Base-by-base conservation (phyloP, 2,329 filamentous ascomycete species). In the Tolypocladium pustulatum region DNA sequence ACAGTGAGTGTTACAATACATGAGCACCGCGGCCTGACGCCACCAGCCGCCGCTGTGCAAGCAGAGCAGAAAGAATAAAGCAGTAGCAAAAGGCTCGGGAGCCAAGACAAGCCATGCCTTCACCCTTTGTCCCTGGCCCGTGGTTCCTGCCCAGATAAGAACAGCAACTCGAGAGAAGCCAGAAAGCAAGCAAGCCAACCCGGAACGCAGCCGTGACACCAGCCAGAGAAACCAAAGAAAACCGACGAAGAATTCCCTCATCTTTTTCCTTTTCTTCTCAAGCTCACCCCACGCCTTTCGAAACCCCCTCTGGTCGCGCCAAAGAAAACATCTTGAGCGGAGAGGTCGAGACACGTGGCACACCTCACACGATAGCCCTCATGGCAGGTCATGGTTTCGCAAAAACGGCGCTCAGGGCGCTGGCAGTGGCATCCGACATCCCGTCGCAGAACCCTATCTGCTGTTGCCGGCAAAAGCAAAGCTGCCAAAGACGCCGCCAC, bases 401-500 rank as follows among this genome's bases (percentile, higher is more conserved):
- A 12, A 8, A 12, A n/a, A 34, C 30, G 49, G 49, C 49, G 30
- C 17, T 34, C 20, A 52, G 30, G 30, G n/a, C 30, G 30, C 30
- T n/a, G 49, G 49, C 49, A 52, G 49, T 17, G 49, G 49, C 30
- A 52, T 17, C 27, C 49, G 49, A 17, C 49, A 52, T 52, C 49
- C 49, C 30, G 20, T 30, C 27, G 49, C 49, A 52, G 49, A 52
- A 32, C 61, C 61, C 65, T 68, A 75, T 64, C 73, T 72, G 65
- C 68, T 71, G 59, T 66, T 68, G 59, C 73, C 75, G 40, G 70
- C 73, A 72, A 83, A 82, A 60, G 79, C 77, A 73, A 93, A 93
- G 69, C 80, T 83, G 54, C 90, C 90, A 76, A 93, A 91, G 30
- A 87, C 84, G 56, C 89, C 88, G 32, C 86, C 86, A 2, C 85